phyloP scores from a whole-genome alignment of 2,329 filamentous ascomycete genomes.

The Paradendryphiella salina region DNA sequence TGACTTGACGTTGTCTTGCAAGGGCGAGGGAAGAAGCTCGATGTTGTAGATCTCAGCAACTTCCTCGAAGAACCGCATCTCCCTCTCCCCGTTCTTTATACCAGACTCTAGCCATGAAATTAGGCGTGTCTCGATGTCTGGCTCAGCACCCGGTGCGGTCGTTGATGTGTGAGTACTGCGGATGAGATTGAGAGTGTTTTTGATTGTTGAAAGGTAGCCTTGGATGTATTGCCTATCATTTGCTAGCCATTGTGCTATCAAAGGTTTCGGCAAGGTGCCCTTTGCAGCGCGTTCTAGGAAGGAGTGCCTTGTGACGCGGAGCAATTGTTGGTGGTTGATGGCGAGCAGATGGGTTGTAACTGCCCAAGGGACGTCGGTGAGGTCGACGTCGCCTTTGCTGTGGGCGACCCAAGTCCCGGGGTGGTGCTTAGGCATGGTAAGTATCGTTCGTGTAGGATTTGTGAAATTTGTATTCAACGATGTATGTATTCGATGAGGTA shows the following conservation, averaged over 20 bases:
- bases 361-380: constrained; percentile 30
- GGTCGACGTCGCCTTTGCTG: constrained; percentile 17
- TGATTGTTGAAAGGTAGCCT: constrained; percentile 37
- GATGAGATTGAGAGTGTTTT: constrained; percentile 28
- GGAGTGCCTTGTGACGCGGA: constrained; percentile 35
- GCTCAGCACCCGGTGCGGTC: constrained; percentile 20
- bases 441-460: constrained; percentile 17
- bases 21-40: constrained; percentile 19
- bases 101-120: constrained; percentile 39
- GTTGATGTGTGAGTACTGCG: constrained; percentile 14
- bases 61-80: constrained; percentile 38
- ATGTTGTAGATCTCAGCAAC: constrained; percentile 36
- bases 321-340: constrained; percentile 32
- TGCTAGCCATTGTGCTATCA: constrained; percentile 42
- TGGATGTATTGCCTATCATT: constrained; percentile 42
- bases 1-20: constrained; percentile 24
- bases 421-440: constrained; percentile 22
- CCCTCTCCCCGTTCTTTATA: constrained; percentile 39
- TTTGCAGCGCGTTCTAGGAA: constrained; percentile 39
- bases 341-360: constrained; percentile 40
- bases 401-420: constrained; percentile 23
- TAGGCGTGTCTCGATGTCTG: constrained; percentile 28
- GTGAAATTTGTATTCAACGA: constrained; percentile 17
- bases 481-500: constrained; percentile 24
- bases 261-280: constrained; percentile 35